A percentile compares a stretch with the other conserved stretches of the same genome.
Conservation (phyloP, 106 monocot species). For the Dioscorea zingiberensis region DNA sequence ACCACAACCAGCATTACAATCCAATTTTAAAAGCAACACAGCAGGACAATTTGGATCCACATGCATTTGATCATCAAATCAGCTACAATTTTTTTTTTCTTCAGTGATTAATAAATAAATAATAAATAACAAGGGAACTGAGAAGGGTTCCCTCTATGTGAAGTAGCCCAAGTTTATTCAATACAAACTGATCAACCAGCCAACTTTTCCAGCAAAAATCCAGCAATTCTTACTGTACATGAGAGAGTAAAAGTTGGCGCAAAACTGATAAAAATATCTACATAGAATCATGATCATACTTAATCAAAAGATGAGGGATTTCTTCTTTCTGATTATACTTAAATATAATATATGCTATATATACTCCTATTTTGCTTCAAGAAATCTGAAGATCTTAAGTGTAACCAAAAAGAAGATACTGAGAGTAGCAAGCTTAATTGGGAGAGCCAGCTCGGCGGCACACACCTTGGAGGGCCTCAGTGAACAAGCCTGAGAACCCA, state of each 20-base stretch:
- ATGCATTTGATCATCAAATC: no score
- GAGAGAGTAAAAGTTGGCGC: background rate
- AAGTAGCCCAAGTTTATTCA: background rate
- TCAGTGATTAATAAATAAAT: no score
- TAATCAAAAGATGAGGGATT: background rate
- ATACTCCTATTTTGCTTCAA: background rate
- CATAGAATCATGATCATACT: background rate
- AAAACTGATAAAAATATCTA: conserved; percentile 2
- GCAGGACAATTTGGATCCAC: no score
- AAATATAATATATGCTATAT: background rate
- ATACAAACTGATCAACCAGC: background rate
- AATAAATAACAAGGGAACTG: no score
- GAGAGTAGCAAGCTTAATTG: background rate
- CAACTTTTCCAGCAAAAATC: background rate
- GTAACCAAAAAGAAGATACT: background rate
- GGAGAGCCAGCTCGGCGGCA: conserved; percentile 41
- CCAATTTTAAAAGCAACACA: no score
- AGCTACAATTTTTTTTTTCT: no score
- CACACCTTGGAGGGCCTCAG: conserved; percentile 54
- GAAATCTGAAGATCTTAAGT: background rate
- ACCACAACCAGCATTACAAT: no score
- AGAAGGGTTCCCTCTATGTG: no score
- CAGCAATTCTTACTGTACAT: background rate
- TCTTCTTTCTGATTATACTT: conserved; percentile 1
- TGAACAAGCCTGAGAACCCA: conserved; percentile 65